Conservation (phyloP, 169 alveolate genomes). For the Plasmodium falciparum region DNA sequence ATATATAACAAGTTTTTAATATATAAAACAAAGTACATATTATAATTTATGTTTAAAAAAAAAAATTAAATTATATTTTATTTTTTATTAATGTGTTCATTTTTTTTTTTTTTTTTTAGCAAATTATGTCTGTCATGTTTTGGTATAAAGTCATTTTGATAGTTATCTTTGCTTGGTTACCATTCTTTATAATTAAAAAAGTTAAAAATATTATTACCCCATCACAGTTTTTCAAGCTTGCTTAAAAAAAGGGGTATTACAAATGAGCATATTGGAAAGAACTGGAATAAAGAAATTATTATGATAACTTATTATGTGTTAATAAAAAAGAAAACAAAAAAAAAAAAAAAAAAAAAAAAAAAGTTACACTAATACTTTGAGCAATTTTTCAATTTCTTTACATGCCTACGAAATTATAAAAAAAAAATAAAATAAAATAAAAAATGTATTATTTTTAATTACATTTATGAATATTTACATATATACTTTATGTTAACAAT, state of each 20-base stretch:
- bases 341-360: background rate
- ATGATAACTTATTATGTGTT: background rate
- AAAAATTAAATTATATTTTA: background rate
- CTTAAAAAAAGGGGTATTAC: slow-evolving; percentile 9
- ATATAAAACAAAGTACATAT: background rate
- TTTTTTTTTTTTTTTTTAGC: slow-evolving; percentile 25
- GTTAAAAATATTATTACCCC: slow-evolving; percentile 90
- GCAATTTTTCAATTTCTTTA: slow-evolving; percentile 30
- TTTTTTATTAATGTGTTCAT: background rate
- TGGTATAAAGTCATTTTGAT: slow-evolving; percentile 91
- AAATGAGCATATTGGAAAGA: too few species aligned
- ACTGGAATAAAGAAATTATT: too few species aligned
- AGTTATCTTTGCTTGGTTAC: slow-evolving; percentile 95
- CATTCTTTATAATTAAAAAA: slow-evolving; percentile 89
- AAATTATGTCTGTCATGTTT: slow-evolving; percentile 90
- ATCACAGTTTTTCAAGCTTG: slow-evolving; percentile 89
- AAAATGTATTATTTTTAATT: background rate
- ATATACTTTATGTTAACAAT: background rate
- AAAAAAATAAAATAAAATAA: background rate
- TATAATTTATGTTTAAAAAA: background rate
- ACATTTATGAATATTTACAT: background rate
- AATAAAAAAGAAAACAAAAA: background rate
- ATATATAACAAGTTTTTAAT: background rate
- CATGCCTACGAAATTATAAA: slow-evolving; percentile 40
- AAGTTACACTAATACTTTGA: background rate